Evolutionary conservation across 768 basidiomycete genomes (phyloP).

Genomic region (Candolleomyces efflorescens): DNA sequence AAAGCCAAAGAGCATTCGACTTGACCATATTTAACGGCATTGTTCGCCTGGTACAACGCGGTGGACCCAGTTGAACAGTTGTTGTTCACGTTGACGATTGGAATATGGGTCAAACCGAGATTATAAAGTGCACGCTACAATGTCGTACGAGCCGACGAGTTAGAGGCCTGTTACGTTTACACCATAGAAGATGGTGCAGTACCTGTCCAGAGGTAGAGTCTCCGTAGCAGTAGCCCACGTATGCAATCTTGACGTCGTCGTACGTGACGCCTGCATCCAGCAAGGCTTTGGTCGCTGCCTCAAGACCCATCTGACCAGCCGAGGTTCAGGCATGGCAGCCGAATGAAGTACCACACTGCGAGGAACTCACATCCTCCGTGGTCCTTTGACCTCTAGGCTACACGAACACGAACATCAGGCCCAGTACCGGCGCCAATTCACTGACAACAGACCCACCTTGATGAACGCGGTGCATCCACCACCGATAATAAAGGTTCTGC

Average conservation of each 20-base stretch:
- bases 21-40: slow-evolving; percentile 63
- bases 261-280: slow-evolving; percentile 91
- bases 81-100: slow-evolving; percentile 85
- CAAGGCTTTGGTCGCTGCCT: slow-evolving; percentile 83
- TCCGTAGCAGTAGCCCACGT: slow-evolving; percentile 75
- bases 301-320: slow-evolving; percentile 68
- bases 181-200: slow-evolving; percentile 10
- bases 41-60: slow-evolving; percentile 72
- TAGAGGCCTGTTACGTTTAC: neutral
- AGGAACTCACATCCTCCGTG: slow-evolving; percentile 61
- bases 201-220: slow-evolving; percentile 79
- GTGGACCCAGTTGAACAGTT: slow-evolving; percentile 82
- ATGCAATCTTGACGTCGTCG: slow-evolving; percentile 68
- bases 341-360: neutral
- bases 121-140: slow-evolving; percentile 71
- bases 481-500: slow-evolving; percentile 63
- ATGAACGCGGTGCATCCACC: slow-evolving; percentile 75
- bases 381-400: slow-evolving; percentile 64
- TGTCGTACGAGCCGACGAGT: neutral
- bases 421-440: neutral
- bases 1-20: slow-evolving; percentile 76
- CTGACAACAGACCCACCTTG: slow-evolving; percentile 32
- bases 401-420: neutral
- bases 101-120: slow-evolving; percentile 79
- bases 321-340: neutral